These are phyloP conservation scores for Tetrahymena borealis DNA, from an alignment of 73 alveolate species.

Conservation along the genomic window DNA sequence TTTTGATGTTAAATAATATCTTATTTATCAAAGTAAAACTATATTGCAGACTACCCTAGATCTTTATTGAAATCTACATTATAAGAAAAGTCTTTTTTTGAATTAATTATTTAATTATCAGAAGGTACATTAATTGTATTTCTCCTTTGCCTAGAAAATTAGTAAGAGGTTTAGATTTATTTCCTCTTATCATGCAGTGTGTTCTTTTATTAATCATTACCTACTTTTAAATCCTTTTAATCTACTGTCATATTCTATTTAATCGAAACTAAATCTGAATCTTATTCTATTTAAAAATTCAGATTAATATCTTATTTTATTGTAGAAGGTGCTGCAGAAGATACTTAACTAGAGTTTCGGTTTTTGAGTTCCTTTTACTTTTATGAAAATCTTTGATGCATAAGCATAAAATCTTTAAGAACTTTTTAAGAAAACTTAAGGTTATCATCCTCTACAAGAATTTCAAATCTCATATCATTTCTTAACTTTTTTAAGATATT, in stretches of 20 bases:
- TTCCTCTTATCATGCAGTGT: background rate
- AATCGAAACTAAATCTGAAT: background rate
- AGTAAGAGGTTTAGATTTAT: background rate
- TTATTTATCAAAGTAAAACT: background rate
- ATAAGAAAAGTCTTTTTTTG: background rate
- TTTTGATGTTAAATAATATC: background rate
- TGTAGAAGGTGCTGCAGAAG: too few species aligned
- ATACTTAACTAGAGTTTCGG: background rate
- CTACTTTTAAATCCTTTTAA: background rate
- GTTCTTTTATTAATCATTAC: background rate
- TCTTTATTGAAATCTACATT: background rate
- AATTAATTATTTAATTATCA: background rate
- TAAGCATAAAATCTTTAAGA: background rate
- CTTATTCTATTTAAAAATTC: background rate
- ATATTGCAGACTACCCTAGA: background rate
- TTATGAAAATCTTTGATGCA: background rate
- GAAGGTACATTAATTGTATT: background rate
- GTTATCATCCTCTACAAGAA: background rate
- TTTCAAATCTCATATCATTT: background rate
- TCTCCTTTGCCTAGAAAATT: background rate
- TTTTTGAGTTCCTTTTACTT: background rate
- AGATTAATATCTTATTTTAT: background rate
- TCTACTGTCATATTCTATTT: too few species aligned
- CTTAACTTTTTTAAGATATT: background rate
- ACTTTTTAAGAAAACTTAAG: background rate